These are phyloP conservation scores for Beauveria bassiana DNA, from an alignment of 2,329 filamentous ascomycete species.

Conservation along the genomic window DNA sequence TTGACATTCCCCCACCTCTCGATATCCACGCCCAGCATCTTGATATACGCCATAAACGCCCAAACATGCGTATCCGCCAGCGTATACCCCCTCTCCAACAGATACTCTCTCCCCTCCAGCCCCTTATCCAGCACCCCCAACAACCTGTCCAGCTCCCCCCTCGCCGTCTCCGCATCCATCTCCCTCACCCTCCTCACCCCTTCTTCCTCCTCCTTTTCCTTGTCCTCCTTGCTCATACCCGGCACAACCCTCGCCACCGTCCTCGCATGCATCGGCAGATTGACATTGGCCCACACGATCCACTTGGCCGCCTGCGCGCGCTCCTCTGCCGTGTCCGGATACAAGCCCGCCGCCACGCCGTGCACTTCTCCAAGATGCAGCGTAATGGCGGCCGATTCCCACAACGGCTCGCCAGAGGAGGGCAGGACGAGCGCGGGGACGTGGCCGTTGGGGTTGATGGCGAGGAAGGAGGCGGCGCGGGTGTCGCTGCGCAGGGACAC, in stretches of 20 bases:
- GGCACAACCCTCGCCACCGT: neutral
- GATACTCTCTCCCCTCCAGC: neutral
- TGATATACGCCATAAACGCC: slow-evolving; percentile 7
- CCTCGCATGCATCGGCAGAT: neutral
- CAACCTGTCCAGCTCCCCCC: neutral
- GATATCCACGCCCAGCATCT: neutral
- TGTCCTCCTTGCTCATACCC: neutral
- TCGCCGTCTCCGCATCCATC: neutral
- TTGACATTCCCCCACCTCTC: neutral
- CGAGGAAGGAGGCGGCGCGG: neutral
- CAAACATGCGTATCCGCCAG: slow-evolving; percentile 10
- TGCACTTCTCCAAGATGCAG: slow-evolving; percentile 7
- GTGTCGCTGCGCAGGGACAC: neutral
- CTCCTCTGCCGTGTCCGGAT: neutral
- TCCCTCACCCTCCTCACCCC: neutral
- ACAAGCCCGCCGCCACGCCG: slow-evolving; percentile 5
- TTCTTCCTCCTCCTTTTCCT: neutral
- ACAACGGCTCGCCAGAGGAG: neutral
- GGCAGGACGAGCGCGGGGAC: slow-evolving; percentile 11
- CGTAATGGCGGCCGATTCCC: slow-evolving; percentile 14
- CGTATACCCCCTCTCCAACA: neutral
- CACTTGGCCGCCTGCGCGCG: slow-evolving; percentile 12
- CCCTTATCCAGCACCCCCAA: neutral
- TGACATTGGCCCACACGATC: slow-evolving; percentile 9
- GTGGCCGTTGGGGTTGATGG: slow-evolving; percentile 13